Evolutionary conservation across 371 early-diverging fungal genomes (phyloP), one percentile per base, ranked within the genome.

Genomic region (Blakeslea trispora): DNA sequence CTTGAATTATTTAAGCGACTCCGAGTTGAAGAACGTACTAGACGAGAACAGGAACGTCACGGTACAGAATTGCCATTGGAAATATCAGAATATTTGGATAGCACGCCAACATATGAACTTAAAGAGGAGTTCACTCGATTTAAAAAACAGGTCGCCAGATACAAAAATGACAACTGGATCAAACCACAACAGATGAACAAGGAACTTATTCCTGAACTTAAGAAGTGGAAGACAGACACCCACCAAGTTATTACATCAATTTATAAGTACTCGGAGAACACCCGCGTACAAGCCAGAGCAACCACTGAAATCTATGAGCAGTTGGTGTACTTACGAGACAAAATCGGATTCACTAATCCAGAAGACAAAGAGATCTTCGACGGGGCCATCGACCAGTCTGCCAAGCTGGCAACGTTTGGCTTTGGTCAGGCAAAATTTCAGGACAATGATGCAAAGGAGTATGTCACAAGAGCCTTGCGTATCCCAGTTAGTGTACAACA

Each of bases 381-480:
- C 1, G 21, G 41, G 14, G 19, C 47, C 3, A n/a, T 44, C 15
- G 35, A 56, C 35, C 37, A 45, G 32, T 5, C 34, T 23, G 10
- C 13, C 39, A 24, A 31, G 34, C 51, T 62, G 5, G 56, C 56
- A 28, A 35, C 50, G 3, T 55, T 45, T 45, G 61, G 61, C 9
- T 55, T 39, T 31, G 51, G 22, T 14, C 5, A 34, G 19, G 61
- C 46, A 23, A 61, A 45, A 14, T 45, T 40, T 1, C 44, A 45
- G 21, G 55, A 61, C 0, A 5, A 35, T n/a, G 55, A 61, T 22
- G 61, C 46, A 2, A 50, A 23, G 50, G 45, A 55, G 0, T 14
- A 23, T 0, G 17, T 45, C 11, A 24, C 35, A 21, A 55, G 54
- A 24, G 55, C 61, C 0, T 43, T 61, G 21, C 54, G 39, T 15